A percentile compares a stretch with the other conserved stretches of the same genome.
phyloP scores from a whole-genome alignment of 495 filamentous ascomycete genomes.

The Daldinia childiae region DNA sequence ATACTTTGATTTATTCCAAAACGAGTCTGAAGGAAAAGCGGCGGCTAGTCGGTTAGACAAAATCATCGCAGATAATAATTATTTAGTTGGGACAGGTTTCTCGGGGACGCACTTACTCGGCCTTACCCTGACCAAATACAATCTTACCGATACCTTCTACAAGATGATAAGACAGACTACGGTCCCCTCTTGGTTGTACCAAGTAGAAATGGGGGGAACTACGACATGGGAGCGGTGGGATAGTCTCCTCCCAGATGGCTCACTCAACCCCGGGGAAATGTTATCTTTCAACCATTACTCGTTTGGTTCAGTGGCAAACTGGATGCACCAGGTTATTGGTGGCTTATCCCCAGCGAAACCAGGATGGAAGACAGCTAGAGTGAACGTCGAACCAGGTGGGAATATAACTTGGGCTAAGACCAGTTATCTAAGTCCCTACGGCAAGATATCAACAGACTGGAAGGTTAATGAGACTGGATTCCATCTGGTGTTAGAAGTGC shows the following conservation, averaged over 20 bases:
- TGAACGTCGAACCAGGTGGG: conserved; percentile 45
- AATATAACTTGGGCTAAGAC: conserved; percentile 45
- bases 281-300: conserved; percentile 61
- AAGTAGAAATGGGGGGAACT: conserved; percentile 61
- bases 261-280: conserved; percentile 63
- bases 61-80: conserved; percentile 53
- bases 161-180: conserved; percentile 47
- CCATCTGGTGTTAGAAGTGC: conserved; percentile 37
- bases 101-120: conserved; percentile 62
- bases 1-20: conserved; percentile 52
- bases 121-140: conserved; percentile 52
- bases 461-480: conserved; percentile 41
- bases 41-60: conserved; percentile 50
- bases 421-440: conserved; percentile 45
- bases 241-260: conserved; percentile 59
- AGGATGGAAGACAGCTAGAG: conserved; percentile 49
- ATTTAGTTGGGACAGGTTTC: conserved; percentile 63
- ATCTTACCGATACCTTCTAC: conserved; percentile 48
- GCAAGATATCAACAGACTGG: conserved; percentile 39
- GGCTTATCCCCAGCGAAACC: conserved; percentile 47
- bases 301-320: conserved; percentile 47
- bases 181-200: conserved; percentile 62
- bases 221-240: conserved; percentile 69
- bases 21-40: conserved; percentile 2
- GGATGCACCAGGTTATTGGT: conserved; percentile 48